Percentiles rank a stretch among this genome's conserved stretches.
phyloP scores from a whole-genome alignment of 768 basidiomycete genomes.

The Austroboletus festivus region DNA sequence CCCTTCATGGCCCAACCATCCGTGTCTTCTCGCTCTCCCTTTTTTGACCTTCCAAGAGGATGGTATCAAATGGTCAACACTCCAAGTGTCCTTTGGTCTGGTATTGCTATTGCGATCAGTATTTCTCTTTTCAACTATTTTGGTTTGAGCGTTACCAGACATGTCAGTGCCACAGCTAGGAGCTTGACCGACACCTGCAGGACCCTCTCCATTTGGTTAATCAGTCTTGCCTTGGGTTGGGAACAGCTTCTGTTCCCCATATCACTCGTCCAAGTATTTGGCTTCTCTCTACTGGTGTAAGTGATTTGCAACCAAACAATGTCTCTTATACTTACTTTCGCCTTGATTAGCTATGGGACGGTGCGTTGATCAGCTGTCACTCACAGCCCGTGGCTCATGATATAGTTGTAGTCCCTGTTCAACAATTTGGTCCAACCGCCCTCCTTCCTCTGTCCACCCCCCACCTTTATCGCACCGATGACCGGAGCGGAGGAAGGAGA shows the following conservation, averaged over 20 bases:
- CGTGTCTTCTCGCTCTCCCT: slow-evolving; percentile 57
- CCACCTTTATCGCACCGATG: slow-evolving; percentile 25
- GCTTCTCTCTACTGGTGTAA: slow-evolving; percentile 88
- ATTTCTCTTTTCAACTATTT: slow-evolving; percentile 88
- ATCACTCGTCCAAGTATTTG: slow-evolving; percentile 76
- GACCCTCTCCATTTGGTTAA: slow-evolving; percentile 93
- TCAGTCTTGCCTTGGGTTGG: slow-evolving; percentile 89
- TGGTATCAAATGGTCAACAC: slow-evolving; percentile 86
- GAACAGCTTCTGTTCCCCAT: slow-evolving; percentile 80
- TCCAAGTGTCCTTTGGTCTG: slow-evolving; percentile 64
- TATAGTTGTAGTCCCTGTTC: slow-evolving; percentile 68
- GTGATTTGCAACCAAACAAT: slow-evolving; percentile 32
- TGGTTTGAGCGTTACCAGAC: slow-evolving; percentile 86
- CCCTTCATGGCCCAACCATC: slow-evolving; percentile 75
- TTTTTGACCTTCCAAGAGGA: slow-evolving; percentile 88
- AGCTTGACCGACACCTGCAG: slow-evolving; percentile 93
- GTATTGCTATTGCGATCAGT: slow-evolving; percentile 67
- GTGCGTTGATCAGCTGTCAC: slow-evolving; percentile 38
- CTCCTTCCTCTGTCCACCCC: slow-evolving; percentile 47
- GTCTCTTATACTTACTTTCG: slow-evolving; percentile 9
- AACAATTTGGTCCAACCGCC: slow-evolving; percentile 76
- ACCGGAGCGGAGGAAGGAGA: slow-evolving; percentile 57
- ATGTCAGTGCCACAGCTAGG: slow-evolving; percentile 90
- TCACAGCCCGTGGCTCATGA: slow-evolving; percentile 6
- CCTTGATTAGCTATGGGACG: slow-evolving; percentile 70